These are phyloP conservation scores for Beauveria rudraprayagi DNA, from an alignment of 2,329 filamentous ascomycete species.

Conservation along the genomic window DNA sequence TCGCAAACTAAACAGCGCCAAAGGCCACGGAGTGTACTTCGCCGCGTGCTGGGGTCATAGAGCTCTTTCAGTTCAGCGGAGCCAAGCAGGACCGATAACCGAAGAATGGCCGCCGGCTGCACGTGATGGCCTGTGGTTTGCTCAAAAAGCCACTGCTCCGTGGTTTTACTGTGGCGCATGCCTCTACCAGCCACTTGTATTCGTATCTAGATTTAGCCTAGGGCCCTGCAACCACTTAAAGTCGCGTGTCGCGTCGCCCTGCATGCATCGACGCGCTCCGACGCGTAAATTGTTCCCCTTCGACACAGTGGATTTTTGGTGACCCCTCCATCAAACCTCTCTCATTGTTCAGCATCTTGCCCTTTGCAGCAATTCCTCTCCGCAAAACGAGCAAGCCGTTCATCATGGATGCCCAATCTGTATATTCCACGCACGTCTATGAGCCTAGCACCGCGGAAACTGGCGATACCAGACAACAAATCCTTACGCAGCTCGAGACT, in stretches of 20 bases:
- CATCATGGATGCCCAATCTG: constrained; percentile 77
- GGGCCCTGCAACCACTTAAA: constrained; percentile 24
- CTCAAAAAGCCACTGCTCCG: not conserved
- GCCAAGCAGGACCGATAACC: not conserved
- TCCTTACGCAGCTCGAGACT: constrained; percentile 73
- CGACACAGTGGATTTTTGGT: not conserved
- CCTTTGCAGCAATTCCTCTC: not conserved
- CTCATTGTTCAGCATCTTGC: not conserved
- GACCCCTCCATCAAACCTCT: constrained; percentile 8
- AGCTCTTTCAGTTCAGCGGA: not conserved
- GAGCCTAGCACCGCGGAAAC: constrained; percentile 56
- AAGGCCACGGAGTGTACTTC: constrained; percentile 7
- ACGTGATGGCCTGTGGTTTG: not conserved
- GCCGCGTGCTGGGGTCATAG: not conserved
- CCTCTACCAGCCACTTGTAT: not conserved
- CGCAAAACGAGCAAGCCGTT: not conserved
- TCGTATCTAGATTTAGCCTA: not conserved
- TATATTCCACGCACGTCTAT: constrained; percentile 79
- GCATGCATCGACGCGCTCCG: constrained; percentile 5
- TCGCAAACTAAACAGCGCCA: constrained; percentile 3
- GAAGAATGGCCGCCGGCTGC: constrained; percentile 6
- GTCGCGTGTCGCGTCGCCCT: constrained; percentile 18
- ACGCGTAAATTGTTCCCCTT: constrained; percentile 12
- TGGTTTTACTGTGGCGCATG: not conserved
- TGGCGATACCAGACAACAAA: constrained; percentile 61